These are phyloP conservation scores for Magnolia officinalis DNA, from an alignment of 164 flowering plant species.

Conservation along the genomic window DNA sequence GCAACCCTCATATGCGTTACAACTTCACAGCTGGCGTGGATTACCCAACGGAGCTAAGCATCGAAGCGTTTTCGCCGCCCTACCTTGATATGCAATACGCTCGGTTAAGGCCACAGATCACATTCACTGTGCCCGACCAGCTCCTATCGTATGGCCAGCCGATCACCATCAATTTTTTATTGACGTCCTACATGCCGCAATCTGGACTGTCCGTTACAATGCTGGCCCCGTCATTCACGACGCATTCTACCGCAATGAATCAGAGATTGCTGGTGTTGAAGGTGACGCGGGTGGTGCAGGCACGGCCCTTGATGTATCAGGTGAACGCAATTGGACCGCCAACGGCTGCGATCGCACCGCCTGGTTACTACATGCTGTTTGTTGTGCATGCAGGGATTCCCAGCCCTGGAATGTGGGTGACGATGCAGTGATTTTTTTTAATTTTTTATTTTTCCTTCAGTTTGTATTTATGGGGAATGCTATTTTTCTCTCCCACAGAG, in stretches of 20 bases:
- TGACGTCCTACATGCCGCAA: slow-evolving; percentile 20
- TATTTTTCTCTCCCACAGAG: too few relatives aligned
- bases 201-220: slow-evolving; percentile 36
- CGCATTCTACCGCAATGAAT: slow-evolving; percentile 74
- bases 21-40: slow-evolving; percentile 38
- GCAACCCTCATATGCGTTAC: slow-evolving; percentile 70
- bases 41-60: slow-evolving; percentile 74
- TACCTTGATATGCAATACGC: slow-evolving; percentile 34
- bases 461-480: too few relatives aligned
- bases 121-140: slow-evolving; percentile 24
- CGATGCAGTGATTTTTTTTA: slow-evolving; percentile 25
- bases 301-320: slow-evolving; percentile 31
- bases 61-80: slow-evolving; percentile 66
- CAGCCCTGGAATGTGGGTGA: slow-evolving; percentile 61
- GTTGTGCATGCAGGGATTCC: slow-evolving; percentile 69
- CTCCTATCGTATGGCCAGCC: slow-evolving; percentile 30
- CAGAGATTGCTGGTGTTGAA: slow-evolving; percentile 61
- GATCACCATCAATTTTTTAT: slow-evolving; percentile 34
- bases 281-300: slow-evolving; percentile 14
- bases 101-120: slow-evolving; percentile 40
- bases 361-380: slow-evolving; percentile 80
- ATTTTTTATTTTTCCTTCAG: neutral
- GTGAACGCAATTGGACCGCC: slow-evolving; percentile 50
- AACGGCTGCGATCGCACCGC: slow-evolving; percentile 52
- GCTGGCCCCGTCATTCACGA: slow-evolving; percentile 68